Conservation (phyloP, 257 asterid genomes). For the Schizonepeta tenuifolia region DNA sequence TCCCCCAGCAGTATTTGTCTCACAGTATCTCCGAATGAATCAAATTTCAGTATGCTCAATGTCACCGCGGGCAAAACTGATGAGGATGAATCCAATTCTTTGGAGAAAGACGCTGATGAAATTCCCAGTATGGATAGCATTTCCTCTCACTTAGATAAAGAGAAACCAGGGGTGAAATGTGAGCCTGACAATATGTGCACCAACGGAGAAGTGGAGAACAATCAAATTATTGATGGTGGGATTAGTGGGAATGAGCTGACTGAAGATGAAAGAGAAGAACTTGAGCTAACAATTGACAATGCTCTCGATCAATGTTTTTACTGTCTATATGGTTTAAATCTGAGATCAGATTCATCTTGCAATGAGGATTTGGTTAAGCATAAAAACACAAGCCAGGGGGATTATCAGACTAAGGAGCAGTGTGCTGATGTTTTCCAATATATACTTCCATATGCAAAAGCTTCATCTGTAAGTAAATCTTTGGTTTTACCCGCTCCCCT, state of each 20-base stretch:
- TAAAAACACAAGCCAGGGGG: conserved; percentile 93
- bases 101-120: conserved; percentile 43
- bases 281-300: conserved; percentile 82
- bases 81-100: conserved; percentile 39
- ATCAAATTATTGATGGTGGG: conserved; percentile 44
- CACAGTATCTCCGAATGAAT: conserved; percentile 40
- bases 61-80: conserved; percentile 44
- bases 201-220: conserved; percentile 45
- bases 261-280: conserved; percentile 88
- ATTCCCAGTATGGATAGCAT: conserved; percentile 43
- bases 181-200: conserved; percentile 41
- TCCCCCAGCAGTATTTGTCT: conserved; percentile 33
- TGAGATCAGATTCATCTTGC: conserved; percentile 87
- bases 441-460: conserved; percentile 93
- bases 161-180: conserved; percentile 43
- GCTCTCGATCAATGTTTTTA: conserved; percentile 95
- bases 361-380: conserved; percentile 88
- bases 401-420: conserved; percentile 97
- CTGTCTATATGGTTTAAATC: conserved; percentile 91
- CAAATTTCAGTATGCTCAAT: conserved; percentile 43
- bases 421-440: conserved; percentile 97
- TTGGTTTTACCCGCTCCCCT: conserved; percentile 18
- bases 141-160: conserved; percentile 46
- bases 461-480: conserved; percentile 79
- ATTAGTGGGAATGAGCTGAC: conserved; percentile 55